A percentile compares a stretch with the other conserved stretches of the same genome.
Evolutionary conservation across 2,329 filamentous ascomycete genomes (phyloP).

Genomic region (Thielaviopsis populi): DNA sequence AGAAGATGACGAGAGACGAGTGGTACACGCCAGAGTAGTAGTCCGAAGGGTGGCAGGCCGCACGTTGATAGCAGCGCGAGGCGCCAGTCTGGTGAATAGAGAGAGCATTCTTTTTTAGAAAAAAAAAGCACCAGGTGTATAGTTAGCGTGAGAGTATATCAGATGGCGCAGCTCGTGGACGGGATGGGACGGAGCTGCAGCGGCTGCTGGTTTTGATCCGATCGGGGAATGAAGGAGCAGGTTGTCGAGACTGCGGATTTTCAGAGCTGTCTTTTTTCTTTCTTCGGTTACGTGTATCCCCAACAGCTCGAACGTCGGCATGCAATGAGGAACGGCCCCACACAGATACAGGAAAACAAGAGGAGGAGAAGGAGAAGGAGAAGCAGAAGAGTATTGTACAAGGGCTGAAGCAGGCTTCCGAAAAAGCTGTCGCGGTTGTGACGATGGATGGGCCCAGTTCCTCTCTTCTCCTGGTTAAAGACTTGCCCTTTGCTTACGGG

Average conservation of each 20-base stretch:
- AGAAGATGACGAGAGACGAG: neutral
- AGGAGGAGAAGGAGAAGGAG: neutral
- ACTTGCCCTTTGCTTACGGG: neutral
- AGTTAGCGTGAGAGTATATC: neutral
- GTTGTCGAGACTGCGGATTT: neutral
- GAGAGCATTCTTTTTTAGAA: constrained; percentile 8
- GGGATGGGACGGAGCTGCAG: neutral
- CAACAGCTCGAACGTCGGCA: neutral
- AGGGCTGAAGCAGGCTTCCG: neutral
- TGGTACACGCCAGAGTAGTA: constrained; percentile 10
- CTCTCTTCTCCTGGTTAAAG: too few relatives aligned
- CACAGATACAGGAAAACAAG: neutral
- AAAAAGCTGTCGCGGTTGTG: neutral
- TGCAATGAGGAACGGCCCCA: neutral
- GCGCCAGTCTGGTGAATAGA: constrained; percentile 1
- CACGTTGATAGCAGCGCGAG: constrained; percentile 16
- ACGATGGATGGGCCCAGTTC: too few relatives aligned
- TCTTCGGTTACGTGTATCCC: neutral
- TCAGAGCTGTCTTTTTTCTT: neutral
- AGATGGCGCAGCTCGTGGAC: neutral
- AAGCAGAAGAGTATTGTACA: neutral
- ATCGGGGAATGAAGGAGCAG: neutral
- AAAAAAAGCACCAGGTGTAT: neutral
- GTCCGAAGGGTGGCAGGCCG: constrained; percentile 17
- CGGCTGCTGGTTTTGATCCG: neutral